phyloP scores from a whole-genome alignment of 371 early-diverging fungal genomes.

The Mortierella sp. region DNA sequence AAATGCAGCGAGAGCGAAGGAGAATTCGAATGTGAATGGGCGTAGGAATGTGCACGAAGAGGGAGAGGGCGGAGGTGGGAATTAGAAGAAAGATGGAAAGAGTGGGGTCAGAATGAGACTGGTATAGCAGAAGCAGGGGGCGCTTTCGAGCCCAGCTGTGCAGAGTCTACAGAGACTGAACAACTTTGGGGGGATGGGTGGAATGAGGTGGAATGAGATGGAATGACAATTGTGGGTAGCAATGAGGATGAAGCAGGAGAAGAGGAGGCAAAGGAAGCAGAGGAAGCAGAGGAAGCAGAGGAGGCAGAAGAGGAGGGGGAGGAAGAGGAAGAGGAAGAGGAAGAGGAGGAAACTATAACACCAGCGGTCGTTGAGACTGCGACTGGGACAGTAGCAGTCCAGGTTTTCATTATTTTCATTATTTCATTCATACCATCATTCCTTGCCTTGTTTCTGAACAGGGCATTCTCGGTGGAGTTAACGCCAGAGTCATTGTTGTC shows the following conservation, averaged over 20 bases:
- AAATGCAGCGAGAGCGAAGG: neutral
- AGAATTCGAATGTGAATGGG: constrained; percentile 4
- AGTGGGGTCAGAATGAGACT: constrained; percentile 4
- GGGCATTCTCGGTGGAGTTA: neutral
- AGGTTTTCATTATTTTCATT: constrained; percentile 4
- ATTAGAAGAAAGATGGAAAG: constrained; percentile 1
- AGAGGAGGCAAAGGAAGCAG: constrained; percentile 10
- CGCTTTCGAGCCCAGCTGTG: neutral
- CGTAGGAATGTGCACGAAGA: neutral
- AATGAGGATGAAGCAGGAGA: constrained; percentile 8
- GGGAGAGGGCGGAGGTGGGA: neutral
- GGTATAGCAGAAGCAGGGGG: neutral
- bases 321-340: constrained; percentile 9
- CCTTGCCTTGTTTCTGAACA: neutral
- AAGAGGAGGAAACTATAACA: neutral
- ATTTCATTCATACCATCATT: neutral
- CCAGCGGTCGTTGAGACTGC: neutral
- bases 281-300: constrained; percentile 7
- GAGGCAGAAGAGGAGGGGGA: constrained; percentile 12
- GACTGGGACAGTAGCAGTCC: neutral
- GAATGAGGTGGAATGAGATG: constrained; percentile 5
- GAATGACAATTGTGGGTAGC: constrained; percentile 16
- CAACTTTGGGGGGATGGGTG: neutral
- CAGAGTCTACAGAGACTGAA: neutral
- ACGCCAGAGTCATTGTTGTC: neutral